Percentiles rank a stretch among this genome's conserved stretches.
phyloP scores from a whole-genome alignment of 768 basidiomycete species.

The Tricholoma sp. region DNA sequence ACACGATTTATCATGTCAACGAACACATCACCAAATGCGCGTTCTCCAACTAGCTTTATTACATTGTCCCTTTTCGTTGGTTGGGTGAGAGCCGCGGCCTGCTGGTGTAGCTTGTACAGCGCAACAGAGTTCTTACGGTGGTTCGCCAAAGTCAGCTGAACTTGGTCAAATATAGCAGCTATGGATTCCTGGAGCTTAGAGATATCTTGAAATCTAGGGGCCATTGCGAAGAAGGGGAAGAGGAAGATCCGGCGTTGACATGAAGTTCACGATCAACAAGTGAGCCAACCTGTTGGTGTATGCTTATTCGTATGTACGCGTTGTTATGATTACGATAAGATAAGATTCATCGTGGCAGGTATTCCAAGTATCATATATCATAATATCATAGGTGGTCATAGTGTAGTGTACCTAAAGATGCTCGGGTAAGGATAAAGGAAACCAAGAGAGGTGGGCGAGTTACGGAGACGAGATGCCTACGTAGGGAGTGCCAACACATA shows the following conservation, averaged over 20 bases:
- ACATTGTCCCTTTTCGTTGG: conserved; percentile 39
- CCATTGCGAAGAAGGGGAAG: conserved; percentile 14
- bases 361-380: no score
- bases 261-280: conserved; percentile 7
- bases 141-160: conserved; percentile 72
- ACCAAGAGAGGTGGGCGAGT: neutral
- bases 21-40: conserved; percentile 71
- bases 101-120: conserved; percentile 75
- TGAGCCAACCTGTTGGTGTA: conserved; percentile 7
- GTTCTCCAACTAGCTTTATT: conserved; percentile 67
- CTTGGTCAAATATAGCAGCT: conserved; percentile 65
- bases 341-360: neutral
- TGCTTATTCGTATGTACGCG: conserved; percentile 18
- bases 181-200: conserved; percentile 32
- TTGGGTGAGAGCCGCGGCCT: conserved; percentile 53
- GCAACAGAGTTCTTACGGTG: conserved; percentile 92
- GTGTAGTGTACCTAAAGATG: neutral
- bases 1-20: conserved; percentile 69
- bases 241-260: neutral
- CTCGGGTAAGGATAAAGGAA: neutral
- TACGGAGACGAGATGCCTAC: neutral
- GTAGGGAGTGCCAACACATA: neutral
- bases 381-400: neutral
- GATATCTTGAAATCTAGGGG: conserved; percentile 18
- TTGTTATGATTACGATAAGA: conserved; percentile 11